Evolutionary conservation across 2,329 filamentous ascomycete species (phyloP), one percentile per base, ranked within the genome.

Genomic region (Fusarium metavorans): DNA sequence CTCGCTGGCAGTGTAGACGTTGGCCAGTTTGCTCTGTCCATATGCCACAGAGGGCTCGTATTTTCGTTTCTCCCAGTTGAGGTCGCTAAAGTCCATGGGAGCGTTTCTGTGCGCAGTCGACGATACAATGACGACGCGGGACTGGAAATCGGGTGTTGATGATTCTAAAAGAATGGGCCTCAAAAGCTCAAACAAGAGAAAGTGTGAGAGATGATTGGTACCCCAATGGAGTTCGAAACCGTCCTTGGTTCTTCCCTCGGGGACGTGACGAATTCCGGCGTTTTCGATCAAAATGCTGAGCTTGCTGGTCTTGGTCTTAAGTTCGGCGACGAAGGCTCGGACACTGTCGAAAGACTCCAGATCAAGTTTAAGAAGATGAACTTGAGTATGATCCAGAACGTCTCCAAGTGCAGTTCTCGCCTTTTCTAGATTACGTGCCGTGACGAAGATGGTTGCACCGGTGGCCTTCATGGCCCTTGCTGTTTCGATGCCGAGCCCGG

Each of bases 1-100:
- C 66, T 88, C 83, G 68, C 86, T 88, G 5, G 87, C 85, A 62
- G 87, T 85, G 71, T 84, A 87, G 20, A 89, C 83, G 67, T 87
- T 88, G 14, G 88, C 87, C 0, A 84, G 83, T 73, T 90, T 91
- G 59, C 82, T 81, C 71, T 88, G 85, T 0, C 82, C 84, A 67
- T 90, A 90, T 1, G 85, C 81, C 1, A 65, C 43, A 65, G 77
- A 81, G 0, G 81, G 81, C 4, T 83, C 57, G 25, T 79, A 79
- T 13, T 48, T 50, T 3, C 69, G 52, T n/a, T 75, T 78, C 23
- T 79, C 71, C 58, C 76, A 76, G 34, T 79, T 78, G 50, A 77
- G 64, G 11, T 78, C 72, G 30, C 57, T 59, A 1, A 70, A 72
- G 2, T 69, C 60, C 18, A 72, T 74, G 5, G 68, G 66, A 0